phyloP scores from a whole-genome alignment of 1,284 basidiomycete species.

The Cystobasidium pallidum region DNA sequence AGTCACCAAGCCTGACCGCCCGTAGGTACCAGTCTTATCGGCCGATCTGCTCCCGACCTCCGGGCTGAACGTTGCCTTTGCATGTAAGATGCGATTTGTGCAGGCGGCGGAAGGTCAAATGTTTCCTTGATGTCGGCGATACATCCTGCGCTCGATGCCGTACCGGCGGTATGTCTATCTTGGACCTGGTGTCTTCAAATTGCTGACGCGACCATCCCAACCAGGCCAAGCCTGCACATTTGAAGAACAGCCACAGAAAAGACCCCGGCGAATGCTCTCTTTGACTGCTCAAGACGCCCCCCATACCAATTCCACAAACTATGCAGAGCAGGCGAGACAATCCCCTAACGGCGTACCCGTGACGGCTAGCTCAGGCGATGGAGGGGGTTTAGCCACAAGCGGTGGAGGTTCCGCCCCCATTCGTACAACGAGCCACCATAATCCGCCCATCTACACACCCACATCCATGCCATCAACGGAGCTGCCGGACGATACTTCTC shows the following conservation, averaged over 20 bases:
- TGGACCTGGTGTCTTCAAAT: background rate
- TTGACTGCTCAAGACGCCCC: slow-evolving; percentile 5
- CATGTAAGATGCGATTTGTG: slow-evolving; percentile 10
- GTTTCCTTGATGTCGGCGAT: slow-evolving; percentile 17
- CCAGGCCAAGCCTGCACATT: slow-evolving; percentile 26
- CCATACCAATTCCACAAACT: background rate
- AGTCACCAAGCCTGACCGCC: slow-evolving; percentile 21
- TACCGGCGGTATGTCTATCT: slow-evolving; percentile 2
- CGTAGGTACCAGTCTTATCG: background rate
- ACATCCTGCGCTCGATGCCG: slow-evolving; percentile 5
- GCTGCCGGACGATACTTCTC: slow-evolving; percentile 7
- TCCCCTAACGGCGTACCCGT: background rate
- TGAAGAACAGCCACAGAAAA: slow-evolving; percentile 23
- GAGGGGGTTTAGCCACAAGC: background rate
- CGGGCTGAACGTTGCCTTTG: background rate
- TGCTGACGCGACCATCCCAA: background rate
- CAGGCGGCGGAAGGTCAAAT: slow-evolving; percentile 19
- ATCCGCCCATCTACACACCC: slow-evolving; percentile 11
- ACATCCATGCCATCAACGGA: background rate
- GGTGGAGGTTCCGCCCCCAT: slow-evolving; percentile 16
- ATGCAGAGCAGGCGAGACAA: background rate
- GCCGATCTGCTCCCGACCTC: background rate
- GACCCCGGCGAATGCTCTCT: background rate
- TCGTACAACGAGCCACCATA: slow-evolving; percentile 7
- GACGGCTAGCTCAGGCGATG: background rate